Evolutionary conservation across 768 basidiomycete genomes (phyloP), one percentile per base, ranked within the genome.

Genomic region (Mycena crocata): DNA sequence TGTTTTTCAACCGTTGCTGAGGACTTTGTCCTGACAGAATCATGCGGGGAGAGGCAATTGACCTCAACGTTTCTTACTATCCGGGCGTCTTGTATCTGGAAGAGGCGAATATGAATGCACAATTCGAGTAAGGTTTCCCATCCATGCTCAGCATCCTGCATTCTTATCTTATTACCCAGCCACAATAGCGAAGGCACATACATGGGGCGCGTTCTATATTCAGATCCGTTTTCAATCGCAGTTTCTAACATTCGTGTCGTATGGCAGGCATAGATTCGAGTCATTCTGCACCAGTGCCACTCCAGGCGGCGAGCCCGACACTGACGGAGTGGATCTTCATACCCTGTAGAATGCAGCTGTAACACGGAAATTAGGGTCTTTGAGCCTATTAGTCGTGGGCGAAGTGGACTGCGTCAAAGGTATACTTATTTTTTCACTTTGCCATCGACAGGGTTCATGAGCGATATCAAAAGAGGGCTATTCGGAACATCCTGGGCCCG

Each of bases 381-480:
- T 68, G 8, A 68, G 55, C 1, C 31, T 68, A 3, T 30, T 68
- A 8, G 45, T 68, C 5, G 66, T 63, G 21, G 66, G 66, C 6
- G 66, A 68, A 30, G 66, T 68, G 10, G 66, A 68, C 37, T 68
- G 66, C 14, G 66, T 68, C 35, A 58, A 63, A 39, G 8, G 66
- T 63, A 35, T 19, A 62, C 3, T 28, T 24, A 49, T 5, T 19
- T n/a, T n/a, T n/a, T 6, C 4, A 31, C 0, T 34, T 21, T 7
- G 14, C 15, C 37, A 14, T 17, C 21, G 1, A 19, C 23, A 30
- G 2, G 48, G 17, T 19, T 14, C 5, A 35, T 26, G 45, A 9
- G 46, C 39, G 1, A 8, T 9, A n/a, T 4, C 24, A 24, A 2
- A 34, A n/a, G 5, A 68, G 66, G 62, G 46, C 2, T 68, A 68